Conservation (phyloP, 441 rosid species). For the Pelargonium cotyledonis region DNA sequence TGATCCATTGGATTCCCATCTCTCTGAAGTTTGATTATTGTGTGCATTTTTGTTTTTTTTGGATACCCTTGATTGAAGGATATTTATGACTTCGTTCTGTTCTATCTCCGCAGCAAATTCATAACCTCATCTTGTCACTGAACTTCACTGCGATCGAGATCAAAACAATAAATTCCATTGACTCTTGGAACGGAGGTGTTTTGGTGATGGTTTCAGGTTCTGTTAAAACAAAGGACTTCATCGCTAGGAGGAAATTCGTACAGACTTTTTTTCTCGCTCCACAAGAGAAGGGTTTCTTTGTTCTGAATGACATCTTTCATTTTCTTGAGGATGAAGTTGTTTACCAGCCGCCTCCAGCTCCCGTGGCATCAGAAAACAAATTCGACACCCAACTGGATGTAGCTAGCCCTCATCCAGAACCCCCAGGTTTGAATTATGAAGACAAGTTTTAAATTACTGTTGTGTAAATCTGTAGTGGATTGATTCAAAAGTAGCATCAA, state of each 20-base stretch:
- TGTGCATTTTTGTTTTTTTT: background rate
- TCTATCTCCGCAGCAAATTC: slow-evolving; percentile 46
- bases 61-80: background rate
- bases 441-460: background rate
- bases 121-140: slow-evolving; percentile 45
- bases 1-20: too few relatives aligned
- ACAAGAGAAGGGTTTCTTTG: slow-evolving; percentile 62
- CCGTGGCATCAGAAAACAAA: slow-evolving; percentile 40
- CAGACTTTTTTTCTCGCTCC: slow-evolving; percentile 75
- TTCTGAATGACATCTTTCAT: slow-evolving; percentile 62
- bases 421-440: slow-evolving; percentile 42
- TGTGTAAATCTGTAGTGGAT: too few relatives aligned
- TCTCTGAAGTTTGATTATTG: too few relatives aligned
- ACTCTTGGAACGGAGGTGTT: slow-evolving; percentile 64
- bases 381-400: slow-evolving; percentile 43
- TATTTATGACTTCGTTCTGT: background rate
- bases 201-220: slow-evolving; percentile 58
- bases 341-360: slow-evolving; percentile 39
- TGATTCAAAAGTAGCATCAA: background rate
- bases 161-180: slow-evolving; percentile 60
- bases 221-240: slow-evolving; percentile 46
- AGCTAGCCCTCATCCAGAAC: slow-evolving; percentile 48
- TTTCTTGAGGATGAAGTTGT: slow-evolving; percentile 40
- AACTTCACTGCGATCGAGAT: slow-evolving; percentile 61
- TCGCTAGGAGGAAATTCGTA: slow-evolving; percentile 44